Evolutionary conservation across 1,284 basidiomycete genomes (phyloP), one percentile per base, ranked within the genome.

Genomic region (Apiotrichum montevideense): DNA sequence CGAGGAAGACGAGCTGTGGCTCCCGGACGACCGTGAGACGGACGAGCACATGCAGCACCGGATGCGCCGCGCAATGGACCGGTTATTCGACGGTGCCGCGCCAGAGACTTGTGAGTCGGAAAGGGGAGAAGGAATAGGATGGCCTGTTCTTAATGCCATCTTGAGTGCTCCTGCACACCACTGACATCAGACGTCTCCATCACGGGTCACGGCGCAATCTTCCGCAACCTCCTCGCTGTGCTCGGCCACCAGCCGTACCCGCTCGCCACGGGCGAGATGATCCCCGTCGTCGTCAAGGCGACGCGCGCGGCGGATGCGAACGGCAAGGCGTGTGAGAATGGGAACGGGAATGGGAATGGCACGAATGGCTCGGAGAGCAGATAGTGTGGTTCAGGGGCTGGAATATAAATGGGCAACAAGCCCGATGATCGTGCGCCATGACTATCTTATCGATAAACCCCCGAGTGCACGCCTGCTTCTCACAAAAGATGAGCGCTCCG

Each of bases 1-100:
- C 0, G 90, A 94, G 67, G 78, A 84, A 29, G 90, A 93, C 70
- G 73, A 80, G 32, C 74, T 88, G 1, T 91, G 87, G 87, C 78
- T 77, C 11, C 63, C 82, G 0, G 81, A 85, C 54, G 78, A 82
- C 50, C 80, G 89, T 37, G 90, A 95, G 70, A 81, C 81, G 0
- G 75, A 81, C 40, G 74, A 64, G 0, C 81, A 87, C 54, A 79
- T 85, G 51, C 79, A 81, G 43, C 69, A 66, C 14, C 80, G 91
- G 37, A 66, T 74, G 81, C 84, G 54, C 73, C 68, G 64, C 57
- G 84, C 86, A 0, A 72, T 93, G 44, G 85, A 89, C 67, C 73
- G 71, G 57, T 79, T 90, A 29, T 90, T 90, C 62, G 79, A 82
- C 50, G 63, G 70, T 21, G 65, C 64, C 7, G 60, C 61, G 7